Conservation (phyloP, 306 rosid genomes). For the Cicer yamashitae region DNA sequence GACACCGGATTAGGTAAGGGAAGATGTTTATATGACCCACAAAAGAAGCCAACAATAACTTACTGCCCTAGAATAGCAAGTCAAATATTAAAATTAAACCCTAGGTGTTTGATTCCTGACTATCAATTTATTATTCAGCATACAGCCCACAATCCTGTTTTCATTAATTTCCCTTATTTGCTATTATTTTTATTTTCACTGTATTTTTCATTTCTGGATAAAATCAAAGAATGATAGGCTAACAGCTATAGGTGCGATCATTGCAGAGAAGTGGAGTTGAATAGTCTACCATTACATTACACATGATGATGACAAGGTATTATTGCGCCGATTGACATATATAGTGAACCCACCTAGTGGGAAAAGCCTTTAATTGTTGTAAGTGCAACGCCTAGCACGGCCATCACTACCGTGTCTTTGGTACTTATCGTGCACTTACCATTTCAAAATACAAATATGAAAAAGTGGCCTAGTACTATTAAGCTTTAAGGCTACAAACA, state of each 20-base stretch:
- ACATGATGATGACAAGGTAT: not conserved
- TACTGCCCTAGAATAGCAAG: not conserved
- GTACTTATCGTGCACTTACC: not conserved
- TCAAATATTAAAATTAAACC: not conserved
- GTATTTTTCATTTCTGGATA: not conserved
- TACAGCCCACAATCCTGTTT: not conserved
- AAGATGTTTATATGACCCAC: not conserved
- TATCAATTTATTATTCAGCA: not conserved
- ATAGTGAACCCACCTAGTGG: not conserved
- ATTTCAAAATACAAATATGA: not conserved
- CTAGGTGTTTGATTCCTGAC: not conserved
- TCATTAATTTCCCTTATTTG: not conserved
- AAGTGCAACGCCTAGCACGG: not conserved
- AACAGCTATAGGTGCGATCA: not conserved
- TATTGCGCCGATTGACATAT: not conserved
- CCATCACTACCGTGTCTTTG: not conserved
- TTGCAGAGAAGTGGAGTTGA: not conserved
- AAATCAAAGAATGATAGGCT: not conserved
- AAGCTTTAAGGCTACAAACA: slow-evolving; percentile 2
- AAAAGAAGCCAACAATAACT: slow-evolving; percentile 4
- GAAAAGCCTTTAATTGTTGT: not conserved
- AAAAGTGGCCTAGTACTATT: not conserved
- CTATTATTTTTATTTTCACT: not conserved
- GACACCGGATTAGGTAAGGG: not conserved
- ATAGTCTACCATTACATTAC: not conserved